These are phyloP conservation scores for Cymodocea nodosa DNA, from an alignment of 116 monocot genomes.

Conservation along the genomic window DNA sequence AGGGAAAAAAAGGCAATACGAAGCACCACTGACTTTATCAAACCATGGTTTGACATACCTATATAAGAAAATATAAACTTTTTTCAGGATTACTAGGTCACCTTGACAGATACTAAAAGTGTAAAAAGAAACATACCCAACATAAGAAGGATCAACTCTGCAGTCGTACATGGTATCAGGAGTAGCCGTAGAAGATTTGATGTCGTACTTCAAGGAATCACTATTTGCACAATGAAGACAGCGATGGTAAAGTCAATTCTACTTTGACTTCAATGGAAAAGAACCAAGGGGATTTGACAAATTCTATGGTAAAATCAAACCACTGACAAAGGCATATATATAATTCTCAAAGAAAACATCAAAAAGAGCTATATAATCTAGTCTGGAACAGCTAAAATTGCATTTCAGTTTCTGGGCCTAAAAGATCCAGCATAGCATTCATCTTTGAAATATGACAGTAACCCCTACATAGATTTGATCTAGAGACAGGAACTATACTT, in stretches of 20 bases:
- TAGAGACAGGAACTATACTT: too few species aligned
- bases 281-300: too few species aligned
- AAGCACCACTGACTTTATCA: slow-evolving; percentile 31
- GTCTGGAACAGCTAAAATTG: too few species aligned
- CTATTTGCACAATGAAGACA: slow-evolving; percentile 8
- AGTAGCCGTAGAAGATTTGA: slow-evolving; percentile 13
- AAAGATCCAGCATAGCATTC: too few species aligned
- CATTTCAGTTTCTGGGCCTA: too few species aligned
- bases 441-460: too few species aligned
- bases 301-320: too few species aligned
- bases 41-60: slow-evolving; percentile 77
- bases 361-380: too few species aligned
- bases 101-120: not conserved
- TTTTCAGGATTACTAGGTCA: not conserved
- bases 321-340: too few species aligned
- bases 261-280: too few species aligned
- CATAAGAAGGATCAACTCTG: slow-evolving; percentile 55
- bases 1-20: slow-evolving; percentile 81
- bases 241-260: not conserved
- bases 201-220: slow-evolving; percentile 21
- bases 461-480: too few species aligned
- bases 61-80: not conserved
- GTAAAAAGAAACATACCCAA: slow-evolving; percentile 46
- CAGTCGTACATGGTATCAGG: slow-evolving; percentile 48
- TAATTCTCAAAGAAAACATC: too few species aligned